Evolutionary conservation across 306 rosid species (phyloP).

Genomic region (Hippophae tibetana): DNA sequence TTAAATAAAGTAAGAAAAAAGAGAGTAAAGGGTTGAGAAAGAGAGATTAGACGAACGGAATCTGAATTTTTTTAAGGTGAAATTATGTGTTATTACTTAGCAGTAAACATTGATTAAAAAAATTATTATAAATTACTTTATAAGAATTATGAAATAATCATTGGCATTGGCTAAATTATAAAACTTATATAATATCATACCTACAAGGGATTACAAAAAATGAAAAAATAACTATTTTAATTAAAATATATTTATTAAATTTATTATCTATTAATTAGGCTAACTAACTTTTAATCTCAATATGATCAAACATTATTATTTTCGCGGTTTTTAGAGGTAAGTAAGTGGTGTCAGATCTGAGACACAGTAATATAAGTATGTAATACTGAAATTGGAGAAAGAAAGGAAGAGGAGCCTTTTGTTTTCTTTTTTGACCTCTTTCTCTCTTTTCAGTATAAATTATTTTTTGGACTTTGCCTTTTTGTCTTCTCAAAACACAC

Average conservation of each 20-base stretch:
- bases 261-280: too few relatives aligned
- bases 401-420: slow-evolving; percentile 34
- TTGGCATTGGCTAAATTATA: too few relatives aligned
- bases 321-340: not conserved
- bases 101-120: too few relatives aligned
- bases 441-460: slow-evolving; percentile 9
- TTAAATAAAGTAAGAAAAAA: not conserved
- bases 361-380: not conserved
- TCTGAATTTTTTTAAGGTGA: slow-evolving; percentile 20
- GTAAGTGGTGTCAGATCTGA: slow-evolving; percentile 47
- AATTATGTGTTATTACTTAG: not conserved
- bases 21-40: slow-evolving; percentile 4
- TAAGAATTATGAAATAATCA: too few relatives aligned
- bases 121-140: too few relatives aligned
- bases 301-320: too few relatives aligned
- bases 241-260: too few relatives aligned
- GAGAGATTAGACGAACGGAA: slow-evolving; percentile 46
- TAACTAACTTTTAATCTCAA: too few relatives aligned
- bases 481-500: slow-evolving; percentile 56
- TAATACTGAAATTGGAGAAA: not conserved
- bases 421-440: slow-evolving; percentile 14
- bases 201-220: too few relatives aligned
- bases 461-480: slow-evolving; percentile 46
- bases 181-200: too few relatives aligned
- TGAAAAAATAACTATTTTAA: too few relatives aligned